Percentiles rank a stretch among this genome's conserved stretches.
Conservation (phyloP, 495 filamentous ascomycete genomes). For the Penicillium daleae region DNA sequence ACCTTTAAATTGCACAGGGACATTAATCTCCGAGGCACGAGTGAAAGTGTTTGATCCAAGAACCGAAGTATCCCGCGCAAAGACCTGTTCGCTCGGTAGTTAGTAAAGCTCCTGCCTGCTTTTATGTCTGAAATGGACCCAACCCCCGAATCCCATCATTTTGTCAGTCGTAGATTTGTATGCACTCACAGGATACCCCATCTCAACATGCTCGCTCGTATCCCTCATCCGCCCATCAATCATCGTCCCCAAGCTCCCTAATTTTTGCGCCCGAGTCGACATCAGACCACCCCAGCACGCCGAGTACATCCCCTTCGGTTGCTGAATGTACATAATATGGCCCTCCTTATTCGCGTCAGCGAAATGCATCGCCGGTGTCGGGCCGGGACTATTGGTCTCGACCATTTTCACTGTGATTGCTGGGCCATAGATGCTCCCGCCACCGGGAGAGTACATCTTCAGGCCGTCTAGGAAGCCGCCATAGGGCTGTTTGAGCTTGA, state of each 20-base stretch:
- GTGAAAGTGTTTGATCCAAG: conserved; percentile 26
- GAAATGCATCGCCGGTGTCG: conserved; percentile 22
- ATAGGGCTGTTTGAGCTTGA: conserved; percentile 33
- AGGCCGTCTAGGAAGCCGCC: conserved; percentile 33
- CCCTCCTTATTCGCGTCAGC: conserved; percentile 25
- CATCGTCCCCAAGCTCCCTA: conserved; percentile 15
- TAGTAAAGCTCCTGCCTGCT: too few relatives aligned
- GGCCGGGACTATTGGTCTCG: conserved; percentile 28
- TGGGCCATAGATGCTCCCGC: conserved; percentile 25
- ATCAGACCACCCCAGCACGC: conserved; percentile 28
- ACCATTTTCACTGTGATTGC: conserved; percentile 37
- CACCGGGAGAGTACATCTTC: conserved; percentile 20
- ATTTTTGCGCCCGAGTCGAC: conserved; percentile 24
- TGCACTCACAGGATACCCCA: conserved; percentile 21
- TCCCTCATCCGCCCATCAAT: conserved; percentile 24
- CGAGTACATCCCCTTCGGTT: conserved; percentile 23
- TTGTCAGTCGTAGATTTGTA: too few relatives aligned
- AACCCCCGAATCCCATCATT: too few relatives aligned
- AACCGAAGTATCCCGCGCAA: conserved; percentile 17
- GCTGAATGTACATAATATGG: conserved; percentile 31
- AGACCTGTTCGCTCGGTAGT: conserved; percentile 14
- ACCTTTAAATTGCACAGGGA: conserved; percentile 21
- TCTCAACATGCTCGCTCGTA: conserved; percentile 20
- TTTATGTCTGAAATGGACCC: too few relatives aligned
- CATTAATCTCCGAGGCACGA: conserved; percentile 24